phyloP scores from a whole-genome alignment of 805 yeast genomes.

The Ogataea zsoltii region DNA sequence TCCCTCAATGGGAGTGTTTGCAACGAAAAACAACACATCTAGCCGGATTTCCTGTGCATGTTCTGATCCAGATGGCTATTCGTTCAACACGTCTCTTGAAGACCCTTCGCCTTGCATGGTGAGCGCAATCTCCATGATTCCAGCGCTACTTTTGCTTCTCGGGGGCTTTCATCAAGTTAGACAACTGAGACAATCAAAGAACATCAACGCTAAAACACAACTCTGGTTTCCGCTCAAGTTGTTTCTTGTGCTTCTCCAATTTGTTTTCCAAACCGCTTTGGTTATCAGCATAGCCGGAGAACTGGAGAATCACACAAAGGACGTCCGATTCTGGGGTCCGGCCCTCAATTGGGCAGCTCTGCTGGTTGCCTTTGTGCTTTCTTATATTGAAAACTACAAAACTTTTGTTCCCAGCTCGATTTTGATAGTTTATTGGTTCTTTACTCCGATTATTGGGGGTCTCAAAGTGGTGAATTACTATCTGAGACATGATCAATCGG shows the following conservation, averaged over 20 bases:
- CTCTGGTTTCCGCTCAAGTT: conserved; percentile 47
- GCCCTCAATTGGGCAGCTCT: conserved; percentile 43
- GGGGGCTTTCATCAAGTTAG: conserved; percentile 40
- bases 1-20: background rate
- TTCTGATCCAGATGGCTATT: conserved; percentile 44
- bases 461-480: conserved; percentile 44
- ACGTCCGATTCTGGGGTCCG: conserved; percentile 29
- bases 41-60: conserved; percentile 25
- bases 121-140: conserved; percentile 43
- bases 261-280: conserved; percentile 36
- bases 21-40: background rate
- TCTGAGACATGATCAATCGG: conserved; percentile 37
- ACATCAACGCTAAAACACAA: conserved; percentile 30
- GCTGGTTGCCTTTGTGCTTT: conserved; percentile 53
- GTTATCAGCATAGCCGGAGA: conserved; percentile 15
- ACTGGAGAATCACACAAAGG: conserved; percentile 29
- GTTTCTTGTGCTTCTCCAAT: conserved; percentile 39
- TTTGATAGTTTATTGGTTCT: conserved; percentile 75
- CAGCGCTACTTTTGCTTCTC: conserved; percentile 38
- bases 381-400: conserved; percentile 73
- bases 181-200: conserved; percentile 35
- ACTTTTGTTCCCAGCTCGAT: conserved; percentile 64
- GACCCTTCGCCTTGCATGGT: conserved; percentile 56
- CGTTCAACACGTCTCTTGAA: conserved; percentile 39
- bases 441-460: conserved; percentile 48